Conservation (phyloP, 208 protist genomes). For the Leishmania amazonensis region DNA sequence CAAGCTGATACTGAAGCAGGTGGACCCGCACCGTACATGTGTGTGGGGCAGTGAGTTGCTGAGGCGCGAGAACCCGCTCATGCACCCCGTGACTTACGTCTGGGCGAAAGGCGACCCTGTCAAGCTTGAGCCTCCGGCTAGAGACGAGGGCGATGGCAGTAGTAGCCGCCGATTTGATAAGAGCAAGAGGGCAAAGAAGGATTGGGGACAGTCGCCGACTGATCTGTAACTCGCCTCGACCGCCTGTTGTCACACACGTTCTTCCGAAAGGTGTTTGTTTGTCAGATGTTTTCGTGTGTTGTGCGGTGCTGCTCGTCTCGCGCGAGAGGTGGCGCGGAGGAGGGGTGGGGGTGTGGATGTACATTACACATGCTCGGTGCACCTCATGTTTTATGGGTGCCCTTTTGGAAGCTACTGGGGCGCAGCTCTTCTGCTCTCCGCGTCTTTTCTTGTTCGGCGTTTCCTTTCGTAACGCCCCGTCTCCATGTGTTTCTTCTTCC, state of each 20-base stretch:
- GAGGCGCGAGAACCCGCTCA: conserved; percentile 16
- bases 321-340: background rate
- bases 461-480: background rate
- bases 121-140: background rate
- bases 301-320: background rate
- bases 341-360: background rate
- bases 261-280: background rate
- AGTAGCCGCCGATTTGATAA: too few species aligned
- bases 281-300: background rate
- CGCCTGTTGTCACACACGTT: background rate
- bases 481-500: background rate
- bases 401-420: background rate
- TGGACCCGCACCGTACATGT: conserved; percentile 26
- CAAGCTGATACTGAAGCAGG: conserved; percentile 13
- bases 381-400: background rate
- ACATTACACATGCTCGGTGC: background rate
- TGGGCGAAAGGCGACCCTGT: background rate
- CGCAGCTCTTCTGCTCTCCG: background rate
- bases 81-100: conserved; percentile 24
- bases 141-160: background rate
- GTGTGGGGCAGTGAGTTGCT: conserved; percentile 32
- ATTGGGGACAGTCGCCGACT: background rate
- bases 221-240: background rate
- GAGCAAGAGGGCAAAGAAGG: background rate
- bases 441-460: background rate